Evolutionary conservation across 371 early-diverging fungal species (phyloP).

Genomic region (Mortierella sp.): DNA sequence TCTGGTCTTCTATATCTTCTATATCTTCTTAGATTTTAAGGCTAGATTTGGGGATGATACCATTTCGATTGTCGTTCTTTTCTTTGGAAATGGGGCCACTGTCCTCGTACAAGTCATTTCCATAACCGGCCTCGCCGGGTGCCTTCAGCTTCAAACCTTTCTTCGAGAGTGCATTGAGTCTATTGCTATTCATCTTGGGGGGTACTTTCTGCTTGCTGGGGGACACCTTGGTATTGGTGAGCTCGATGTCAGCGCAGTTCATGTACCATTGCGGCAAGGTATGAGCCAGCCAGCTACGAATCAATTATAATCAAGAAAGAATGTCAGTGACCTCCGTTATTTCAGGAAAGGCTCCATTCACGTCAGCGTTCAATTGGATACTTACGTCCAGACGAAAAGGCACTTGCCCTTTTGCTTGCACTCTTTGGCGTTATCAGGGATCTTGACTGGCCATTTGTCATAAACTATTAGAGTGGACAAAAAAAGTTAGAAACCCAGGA

Average conservation of each 20-base stretch:
- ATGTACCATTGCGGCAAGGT: constrained; percentile 79
- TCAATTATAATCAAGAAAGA: neutral
- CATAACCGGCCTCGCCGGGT: constrained; percentile 30
- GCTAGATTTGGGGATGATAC: constrained; percentile 1
- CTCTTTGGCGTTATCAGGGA: constrained; percentile 64
- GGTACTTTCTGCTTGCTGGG: constrained; percentile 8
- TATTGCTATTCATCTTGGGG: no score
- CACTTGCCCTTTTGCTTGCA: constrained; percentile 49
- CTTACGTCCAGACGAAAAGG: constrained; percentile 69
- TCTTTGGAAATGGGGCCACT: constrained; percentile 22
- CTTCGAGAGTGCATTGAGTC: no score
- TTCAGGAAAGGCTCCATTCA: neutral
- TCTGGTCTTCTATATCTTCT: no score
- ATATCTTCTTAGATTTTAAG: no score
- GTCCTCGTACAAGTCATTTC: no score
- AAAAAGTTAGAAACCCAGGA: neutral
- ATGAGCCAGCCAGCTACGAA: constrained; percentile 68
- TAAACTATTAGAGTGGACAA: constrained; percentile 20
- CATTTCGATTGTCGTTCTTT: constrained; percentile 13
- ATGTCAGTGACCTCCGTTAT: neutral
- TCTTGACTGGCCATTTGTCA: constrained; percentile 57
- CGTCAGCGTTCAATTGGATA: no score
- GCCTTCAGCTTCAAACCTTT: constrained; percentile 7
- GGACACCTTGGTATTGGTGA: constrained; percentile 25
- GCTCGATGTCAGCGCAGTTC: constrained; percentile 76